Percentiles rank a stretch among this genome's conserved stretches.
Conservation (phyloP, 176 grass and related monocot genomes). For the Aechmea fasciata region DNA sequence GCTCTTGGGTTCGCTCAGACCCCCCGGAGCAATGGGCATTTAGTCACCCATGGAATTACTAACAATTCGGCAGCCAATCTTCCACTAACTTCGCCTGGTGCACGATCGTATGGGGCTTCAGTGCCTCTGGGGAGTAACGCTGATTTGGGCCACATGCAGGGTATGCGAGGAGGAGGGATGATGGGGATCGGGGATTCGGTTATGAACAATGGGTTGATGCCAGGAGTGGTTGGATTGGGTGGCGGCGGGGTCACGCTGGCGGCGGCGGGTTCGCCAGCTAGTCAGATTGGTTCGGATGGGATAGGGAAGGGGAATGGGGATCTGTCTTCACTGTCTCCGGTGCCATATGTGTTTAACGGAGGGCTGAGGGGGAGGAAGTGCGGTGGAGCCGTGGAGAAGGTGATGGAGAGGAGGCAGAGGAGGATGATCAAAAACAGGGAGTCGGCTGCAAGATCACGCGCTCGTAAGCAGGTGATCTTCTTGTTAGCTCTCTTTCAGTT, state of each 20-base stretch:
- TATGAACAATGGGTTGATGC: slow-evolving; percentile 35
- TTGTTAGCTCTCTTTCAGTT: neutral
- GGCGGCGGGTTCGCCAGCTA: slow-evolving; percentile 16
- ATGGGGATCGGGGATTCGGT: slow-evolving; percentile 32
- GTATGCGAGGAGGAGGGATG: slow-evolving; percentile 10
- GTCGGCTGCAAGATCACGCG: slow-evolving; percentile 63
- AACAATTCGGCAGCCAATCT: slow-evolving; percentile 6
- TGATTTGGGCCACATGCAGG: neutral
- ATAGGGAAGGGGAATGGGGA: slow-evolving; percentile 44
- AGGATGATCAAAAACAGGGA: slow-evolving; percentile 99
- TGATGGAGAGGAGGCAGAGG: slow-evolving; percentile 80
- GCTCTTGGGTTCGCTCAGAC: slow-evolving; percentile 2
- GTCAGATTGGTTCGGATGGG: slow-evolving; percentile 14
- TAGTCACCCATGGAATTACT: slow-evolving; percentile 16
- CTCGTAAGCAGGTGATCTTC: slow-evolving; percentile 61
- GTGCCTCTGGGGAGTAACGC: neutral
- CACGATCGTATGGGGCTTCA: neutral
- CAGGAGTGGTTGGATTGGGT: slow-evolving; percentile 27
- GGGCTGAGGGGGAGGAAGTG: slow-evolving; percentile 43
- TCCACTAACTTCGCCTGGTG: neutral
- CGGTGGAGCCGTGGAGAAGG: slow-evolving; percentile 54
- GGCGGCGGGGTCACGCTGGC: slow-evolving; percentile 19
- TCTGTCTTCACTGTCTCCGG: slow-evolving; percentile 39
- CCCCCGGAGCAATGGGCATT: neutral
- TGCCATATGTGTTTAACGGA: slow-evolving; percentile 49